Base-by-base conservation (phyloP, 345 rosid species). In the Aquilaria sinensis region DNA sequence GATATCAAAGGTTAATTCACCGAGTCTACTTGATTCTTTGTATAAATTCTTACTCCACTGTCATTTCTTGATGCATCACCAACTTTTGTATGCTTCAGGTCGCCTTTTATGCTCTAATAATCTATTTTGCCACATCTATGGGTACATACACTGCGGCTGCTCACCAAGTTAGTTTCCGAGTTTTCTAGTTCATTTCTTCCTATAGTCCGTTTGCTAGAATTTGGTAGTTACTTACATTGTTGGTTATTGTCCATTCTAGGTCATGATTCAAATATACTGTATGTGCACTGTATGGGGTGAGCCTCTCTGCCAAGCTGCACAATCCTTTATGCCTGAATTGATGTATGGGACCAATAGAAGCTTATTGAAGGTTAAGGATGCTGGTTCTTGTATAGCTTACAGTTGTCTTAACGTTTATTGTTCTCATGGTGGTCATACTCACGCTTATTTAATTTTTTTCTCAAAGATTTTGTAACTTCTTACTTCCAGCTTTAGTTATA, bases 291-390 rank as follows among this genome's bases (percentile, higher is more conserved):
- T 89, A 43, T 84, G 82, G 73, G 93, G 97, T 5, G 91, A 84
- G 78, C 93, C 96, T 60, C 90, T 92, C 64, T 87, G 88, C 73
- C 98, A 92, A 70, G 82, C 93, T 41, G 90, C 96, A 56, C 96
- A 89, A 66, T 85, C 98, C 61, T 92, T 89, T 67, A 83, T 87
- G 96, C 98, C 96, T n/a, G 96, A 82, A 81, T 72, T 87, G 70
- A 72, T 89, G 57, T 80, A 78, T 29, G 93, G 96, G 61, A 73
- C 62, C 66, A 81, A 78, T 37, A 76, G 75, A 64, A 87, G 76
- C 73, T 75, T 85, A 71, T 64, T 63, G 13, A 92, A 89, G 84
- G 96, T 84, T 56, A 68, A 68, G 52, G 45, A 57, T 57, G 46
- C 31, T 37, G 15, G 12, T 23, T 57, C 60, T 31, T 31, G 16